These are phyloP conservation scores for Paecilomyces fulvus DNA, from an alignment of 2,329 filamentous ascomycete species.

Conservation along the genomic window DNA sequence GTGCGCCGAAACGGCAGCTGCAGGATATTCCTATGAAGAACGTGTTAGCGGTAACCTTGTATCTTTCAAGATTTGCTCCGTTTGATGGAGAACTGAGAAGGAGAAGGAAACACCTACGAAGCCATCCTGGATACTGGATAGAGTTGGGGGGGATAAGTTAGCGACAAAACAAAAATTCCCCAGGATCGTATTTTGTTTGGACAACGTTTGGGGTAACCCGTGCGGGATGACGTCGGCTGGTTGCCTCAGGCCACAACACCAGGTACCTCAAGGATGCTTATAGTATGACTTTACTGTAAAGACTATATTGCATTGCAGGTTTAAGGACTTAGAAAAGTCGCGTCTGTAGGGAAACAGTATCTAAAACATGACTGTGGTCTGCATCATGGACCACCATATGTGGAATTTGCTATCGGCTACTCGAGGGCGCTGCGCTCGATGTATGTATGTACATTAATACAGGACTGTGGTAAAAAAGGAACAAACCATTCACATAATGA, in stretches of 20 bases:
- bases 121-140: constrained; percentile 17
- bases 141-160: neutral
- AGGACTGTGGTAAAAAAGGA: constrained; percentile 4
- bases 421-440: neutral
- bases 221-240: neutral
- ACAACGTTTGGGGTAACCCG: neutral
- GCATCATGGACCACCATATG: neutral
- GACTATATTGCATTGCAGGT: too few species aligned
- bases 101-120: constrained; percentile 19
- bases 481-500: neutral
- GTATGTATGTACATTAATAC: constrained; percentile 1
- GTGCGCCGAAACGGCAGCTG: constrained; percentile 84
- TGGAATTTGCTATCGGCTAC: neutral
- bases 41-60: constrained; percentile 2
- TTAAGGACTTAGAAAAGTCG: too few species aligned
- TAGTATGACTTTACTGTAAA: too few species aligned
- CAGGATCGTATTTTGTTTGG: neutral
- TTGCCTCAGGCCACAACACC: neutral
- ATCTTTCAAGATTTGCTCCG: neutral
- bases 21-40: constrained; percentile 42
- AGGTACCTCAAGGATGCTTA: too few species aligned
- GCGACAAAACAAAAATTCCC: neutral
- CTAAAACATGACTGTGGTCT: neutral
- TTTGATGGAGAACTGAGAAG: neutral
- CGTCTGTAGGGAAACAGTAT: neutral